phyloP scores from a whole-genome alignment of 2,329 filamentous ascomycete species.

The Bimuria novae-zelandiae region DNA sequence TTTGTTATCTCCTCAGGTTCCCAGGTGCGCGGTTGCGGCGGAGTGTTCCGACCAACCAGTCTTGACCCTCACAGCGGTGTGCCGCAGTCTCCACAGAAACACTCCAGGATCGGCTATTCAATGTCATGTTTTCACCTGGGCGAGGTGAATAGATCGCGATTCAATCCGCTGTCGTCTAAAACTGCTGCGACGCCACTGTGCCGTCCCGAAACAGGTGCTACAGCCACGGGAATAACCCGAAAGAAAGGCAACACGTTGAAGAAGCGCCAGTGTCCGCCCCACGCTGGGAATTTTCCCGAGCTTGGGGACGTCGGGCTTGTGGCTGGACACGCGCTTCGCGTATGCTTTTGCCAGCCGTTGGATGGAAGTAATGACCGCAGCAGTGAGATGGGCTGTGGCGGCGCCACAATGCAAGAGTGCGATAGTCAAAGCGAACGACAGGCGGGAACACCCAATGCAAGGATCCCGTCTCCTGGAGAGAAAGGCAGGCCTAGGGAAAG shows the following conservation, averaged over 20 bases:
- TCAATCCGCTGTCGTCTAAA: background rate
- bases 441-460: conserved; percentile 17
- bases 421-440: background rate
- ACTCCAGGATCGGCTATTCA: background rate
- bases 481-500: background rate
- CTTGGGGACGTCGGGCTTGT: conserved; percentile 3
- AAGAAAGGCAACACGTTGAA: conserved; percentile 18
- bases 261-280: conserved; percentile 17
- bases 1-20: conserved; percentile 13
- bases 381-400: background rate
- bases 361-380: conserved; percentile 26
- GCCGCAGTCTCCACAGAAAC: conserved; percentile 2
- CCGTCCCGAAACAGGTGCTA: background rate
- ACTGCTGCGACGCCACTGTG: background rate
- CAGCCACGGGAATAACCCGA: background rate
- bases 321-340: conserved; percentile 30
- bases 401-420: background rate
- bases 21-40: conserved; percentile 34
- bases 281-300: background rate
- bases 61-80: conserved; percentile 22
- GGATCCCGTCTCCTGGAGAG: conserved; percentile 12
- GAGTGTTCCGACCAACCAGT: conserved; percentile 27
- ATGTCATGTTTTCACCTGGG: background rate
- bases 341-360: conserved; percentile 45
- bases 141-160: conserved; percentile 1